Conservation (phyloP, 805 yeast genomes). For the Yarrowia divulgata region DNA sequence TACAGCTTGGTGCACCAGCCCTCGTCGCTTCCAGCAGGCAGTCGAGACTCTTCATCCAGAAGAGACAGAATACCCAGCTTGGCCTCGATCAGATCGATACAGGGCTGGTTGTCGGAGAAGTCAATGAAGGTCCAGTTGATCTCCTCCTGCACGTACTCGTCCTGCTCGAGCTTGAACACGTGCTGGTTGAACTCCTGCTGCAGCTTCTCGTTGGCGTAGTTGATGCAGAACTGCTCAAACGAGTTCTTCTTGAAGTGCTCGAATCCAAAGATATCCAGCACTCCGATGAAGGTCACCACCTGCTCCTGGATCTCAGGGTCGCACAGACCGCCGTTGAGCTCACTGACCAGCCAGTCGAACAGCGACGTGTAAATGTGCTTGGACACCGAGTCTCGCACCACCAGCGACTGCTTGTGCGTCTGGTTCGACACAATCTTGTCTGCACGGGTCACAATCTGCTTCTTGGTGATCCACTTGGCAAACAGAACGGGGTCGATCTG, state of each 20-base stretch:
- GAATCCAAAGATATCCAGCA: conserved; percentile 95
- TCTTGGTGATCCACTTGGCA: conserved; percentile 91
- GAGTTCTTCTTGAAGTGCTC: conserved; percentile 95
- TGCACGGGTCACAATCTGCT: conserved; percentile 88
- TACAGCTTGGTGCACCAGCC: conserved; percentile 92
- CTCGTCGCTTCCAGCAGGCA: conserved; percentile 92
- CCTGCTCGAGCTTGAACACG: conserved; percentile 95
- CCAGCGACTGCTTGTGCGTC: conserved; percentile 81
- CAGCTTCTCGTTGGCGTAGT: conserved; percentile 94
- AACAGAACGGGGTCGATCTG: conserved; percentile 77
- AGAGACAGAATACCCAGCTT: conserved; percentile 86
- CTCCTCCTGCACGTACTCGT: conserved; percentile 88
- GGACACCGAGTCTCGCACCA: conserved; percentile 96
- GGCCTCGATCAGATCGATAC: conserved; percentile 89
- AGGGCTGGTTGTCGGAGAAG: conserved; percentile 95
- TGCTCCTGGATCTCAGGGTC: conserved; percentile 69
- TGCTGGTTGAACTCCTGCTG: conserved; percentile 98
- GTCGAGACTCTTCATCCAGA: conserved; percentile 92
- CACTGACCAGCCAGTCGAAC: conserved; percentile 93
- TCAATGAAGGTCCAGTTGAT: conserved; percentile 97
- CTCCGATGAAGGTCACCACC: conserved; percentile 85
- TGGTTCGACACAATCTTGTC: conserved; percentile 89
- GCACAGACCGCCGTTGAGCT: conserved; percentile 81
- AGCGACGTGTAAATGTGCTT: conserved; percentile 90
- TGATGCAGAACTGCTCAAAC: conserved; percentile 96